Evolutionary conservation across 2,329 filamentous ascomycete species (phyloP), one percentile per base, ranked within the genome.

Genomic region (Sporothrix euskadiensis): DNA sequence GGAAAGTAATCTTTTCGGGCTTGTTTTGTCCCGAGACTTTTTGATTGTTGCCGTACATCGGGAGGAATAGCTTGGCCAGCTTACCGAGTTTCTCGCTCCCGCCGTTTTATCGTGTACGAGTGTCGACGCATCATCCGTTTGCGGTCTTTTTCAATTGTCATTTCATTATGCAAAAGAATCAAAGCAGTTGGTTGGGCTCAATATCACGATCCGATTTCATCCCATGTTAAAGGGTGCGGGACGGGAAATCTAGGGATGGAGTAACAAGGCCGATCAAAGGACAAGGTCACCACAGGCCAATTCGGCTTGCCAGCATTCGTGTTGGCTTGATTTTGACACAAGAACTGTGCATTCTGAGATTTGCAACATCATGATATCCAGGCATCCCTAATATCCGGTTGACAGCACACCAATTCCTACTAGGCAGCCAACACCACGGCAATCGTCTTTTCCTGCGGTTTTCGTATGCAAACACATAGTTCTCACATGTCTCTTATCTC

Each of bases 161-260:
- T 63, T 19, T 63, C 59, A 9, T 63, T 19, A 12, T 26, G 10
- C 19, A 12, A 41, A 41, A 12, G 8, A n/a, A 41, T 41, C 16
- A 63, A 39, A 41, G 19, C 57, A 63, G 22, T 63, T 22, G 59
- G 2, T 19, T 16, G 1, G 4, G 3, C 56, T 35, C 56, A 8
- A 12, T 2, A 7, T 35, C 4, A 22, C 26, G 30, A 8, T 32
- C 56, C 56, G 44, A 59, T 59, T 30, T 12, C 26, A 59, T 59
- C 56, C 22, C 56, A 35, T 19, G 14, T 26, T 44, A 16, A 26
- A 12, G 59, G 19, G 12, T 1, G 10, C 6, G 4, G n/a, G n/a
- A n/a, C 35, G 35, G 59, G 59, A 44, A 41, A 63, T 63, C 59
- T 63, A 63, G 59, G 35, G 35, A 44, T 63, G 35, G 59, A 63